phyloP scores from a whole-genome alignment of 2,329 filamentous ascomycete species.

The Zasmidium citrigriseum region DNA sequence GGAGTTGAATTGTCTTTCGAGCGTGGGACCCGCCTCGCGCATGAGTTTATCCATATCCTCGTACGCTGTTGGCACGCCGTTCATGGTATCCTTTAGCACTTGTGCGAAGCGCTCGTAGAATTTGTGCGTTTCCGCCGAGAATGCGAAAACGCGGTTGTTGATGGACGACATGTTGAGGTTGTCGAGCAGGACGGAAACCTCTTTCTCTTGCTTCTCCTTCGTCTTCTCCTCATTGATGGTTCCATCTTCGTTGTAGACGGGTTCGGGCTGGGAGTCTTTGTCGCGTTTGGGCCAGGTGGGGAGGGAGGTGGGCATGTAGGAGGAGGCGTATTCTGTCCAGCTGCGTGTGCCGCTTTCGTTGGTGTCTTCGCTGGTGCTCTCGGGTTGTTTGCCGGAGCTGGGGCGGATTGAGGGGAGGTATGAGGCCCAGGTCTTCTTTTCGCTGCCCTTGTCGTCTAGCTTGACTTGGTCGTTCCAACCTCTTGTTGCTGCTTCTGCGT shows the following conservation, averaged over 20 bases:
- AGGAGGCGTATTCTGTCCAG: constrained; percentile 35
- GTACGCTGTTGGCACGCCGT: constrained; percentile 91
- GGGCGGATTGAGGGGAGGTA: constrained; percentile 32
- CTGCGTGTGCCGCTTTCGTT: constrained; percentile 21
- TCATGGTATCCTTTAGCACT: constrained; percentile 87
- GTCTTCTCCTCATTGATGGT: constrained; percentile 40
- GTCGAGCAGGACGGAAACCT: constrained; percentile 78
- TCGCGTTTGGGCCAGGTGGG: constrained; percentile 29
- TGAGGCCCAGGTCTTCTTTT: constrained; percentile 39
- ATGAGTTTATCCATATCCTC: constrained; percentile 76
- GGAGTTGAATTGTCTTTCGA: constrained; percentile 64
- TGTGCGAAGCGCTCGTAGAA: constrained; percentile 82
- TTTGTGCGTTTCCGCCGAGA: constrained; percentile 81
- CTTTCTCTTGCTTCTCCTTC: constrained; percentile 62
- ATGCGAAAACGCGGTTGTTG: constrained; percentile 82
- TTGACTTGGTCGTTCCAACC: constrained; percentile 25
- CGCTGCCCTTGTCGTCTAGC: constrained; percentile 29
- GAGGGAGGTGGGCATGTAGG: constrained; percentile 27
- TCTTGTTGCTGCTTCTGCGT: constrained; percentile 35
- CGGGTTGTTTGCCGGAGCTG: constrained; percentile 10
- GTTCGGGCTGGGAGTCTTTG: constrained; percentile 34
- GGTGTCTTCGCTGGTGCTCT: background rate
- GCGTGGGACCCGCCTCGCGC: constrained; percentile 62
- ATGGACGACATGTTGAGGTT: constrained; percentile 79
- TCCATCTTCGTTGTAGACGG: constrained; percentile 40